A percentile compares a stretch with the other conserved stretches of the same genome.
Evolutionary conservation across 2,329 filamentous ascomycete genomes (phyloP).

Genomic region (Alternaria infectoria): DNA sequence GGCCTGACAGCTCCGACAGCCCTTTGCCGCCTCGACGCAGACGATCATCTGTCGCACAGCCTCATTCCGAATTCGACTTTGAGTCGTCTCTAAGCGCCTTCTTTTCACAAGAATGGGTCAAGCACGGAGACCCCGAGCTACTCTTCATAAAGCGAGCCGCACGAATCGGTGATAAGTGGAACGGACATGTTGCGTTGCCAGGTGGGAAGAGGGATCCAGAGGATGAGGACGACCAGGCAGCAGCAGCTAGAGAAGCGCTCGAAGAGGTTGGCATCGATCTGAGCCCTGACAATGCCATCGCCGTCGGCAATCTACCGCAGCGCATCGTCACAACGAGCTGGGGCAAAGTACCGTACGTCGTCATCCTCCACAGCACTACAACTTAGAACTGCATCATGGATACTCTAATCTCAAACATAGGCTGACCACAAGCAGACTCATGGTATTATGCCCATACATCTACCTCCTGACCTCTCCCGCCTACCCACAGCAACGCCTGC

Average conservation of each 20-base stretch:
- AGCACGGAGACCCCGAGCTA: conserved; percentile 70
- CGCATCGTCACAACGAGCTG: conserved; percentile 70
- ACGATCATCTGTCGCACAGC: conserved; percentile 30
- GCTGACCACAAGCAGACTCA: conserved; percentile 55
- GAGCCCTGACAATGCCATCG: conserved; percentile 52
- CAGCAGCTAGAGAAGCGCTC: conserved; percentile 67
- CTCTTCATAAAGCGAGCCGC: conserved; percentile 74
- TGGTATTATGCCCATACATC: conserved; percentile 73
- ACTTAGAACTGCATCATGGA: too few species aligned
- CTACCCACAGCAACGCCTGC: conserved; percentile 65
- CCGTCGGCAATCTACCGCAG: conserved; percentile 69
- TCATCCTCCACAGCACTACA: too few species aligned
- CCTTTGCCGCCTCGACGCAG: conserved; percentile 28
- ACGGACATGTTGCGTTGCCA: conserved; percentile 70
- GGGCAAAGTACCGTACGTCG: conserved; percentile 66
- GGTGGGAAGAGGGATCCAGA: conserved; percentile 71
- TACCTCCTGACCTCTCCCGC: conserved; percentile 66
- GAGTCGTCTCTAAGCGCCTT: conserved; percentile 60
- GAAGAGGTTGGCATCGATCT: conserved; percentile 73
- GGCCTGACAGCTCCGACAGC: conserved; percentile 49
- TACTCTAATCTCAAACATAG: neutral
- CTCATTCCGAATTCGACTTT: conserved; percentile 37
- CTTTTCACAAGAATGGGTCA: conserved; percentile 70
- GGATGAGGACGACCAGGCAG: conserved; percentile 67
- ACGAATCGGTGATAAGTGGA: conserved; percentile 71